Conservation (phyloP, 2,329 filamentous ascomycete genomes). For the Pezicula radicicola region DNA sequence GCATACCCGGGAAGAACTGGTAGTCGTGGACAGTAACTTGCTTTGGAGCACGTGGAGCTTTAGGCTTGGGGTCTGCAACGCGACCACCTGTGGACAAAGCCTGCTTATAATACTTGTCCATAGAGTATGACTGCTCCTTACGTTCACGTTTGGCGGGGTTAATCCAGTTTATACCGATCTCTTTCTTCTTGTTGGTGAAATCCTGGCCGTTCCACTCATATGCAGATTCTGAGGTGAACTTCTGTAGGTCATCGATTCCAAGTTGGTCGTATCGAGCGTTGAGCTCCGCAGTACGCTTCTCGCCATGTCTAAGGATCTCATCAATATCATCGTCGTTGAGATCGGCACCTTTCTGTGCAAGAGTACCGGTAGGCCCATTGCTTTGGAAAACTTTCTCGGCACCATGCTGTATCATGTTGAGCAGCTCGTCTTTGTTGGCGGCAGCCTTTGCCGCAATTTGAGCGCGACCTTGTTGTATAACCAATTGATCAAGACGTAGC, state of each 20-base stretch:
- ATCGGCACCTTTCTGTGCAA: slow-evolving; percentile 57
- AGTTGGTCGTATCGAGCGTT: slow-evolving; percentile 96
- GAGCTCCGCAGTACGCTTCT: slow-evolving; percentile 83
- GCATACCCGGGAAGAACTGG: slow-evolving; percentile 86
- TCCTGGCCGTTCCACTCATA: slow-evolving; percentile 99
- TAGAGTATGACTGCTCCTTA: slow-evolving; percentile 96
- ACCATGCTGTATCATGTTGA: slow-evolving; percentile 98
- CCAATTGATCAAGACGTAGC: slow-evolving; percentile 89
- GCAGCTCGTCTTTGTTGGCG: slow-evolving; percentile 90
- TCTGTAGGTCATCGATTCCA: slow-evolving; percentile 93
- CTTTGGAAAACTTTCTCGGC: slow-evolving; percentile 89
- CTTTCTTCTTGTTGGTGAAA: slow-evolving; percentile 88
- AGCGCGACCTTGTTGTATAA: slow-evolving; percentile 95
- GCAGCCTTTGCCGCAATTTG: slow-evolving; percentile 88
- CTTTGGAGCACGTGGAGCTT: slow-evolving; percentile 92
- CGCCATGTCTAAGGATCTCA: slow-evolving; percentile 78
- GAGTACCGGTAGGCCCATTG: slow-evolving; percentile 60
- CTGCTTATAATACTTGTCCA: slow-evolving; percentile 97
- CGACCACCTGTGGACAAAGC: slow-evolving; percentile 78
- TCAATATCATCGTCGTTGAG: slow-evolving; percentile 91
- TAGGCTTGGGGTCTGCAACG: slow-evolving; percentile 83
- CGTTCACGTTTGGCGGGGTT: slow-evolving; percentile 97
- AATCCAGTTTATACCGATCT: slow-evolving; percentile 93
- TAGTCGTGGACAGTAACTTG: slow-evolving; percentile 92
- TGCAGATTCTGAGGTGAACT: slow-evolving; percentile 94